Evolutionary conservation across 225 moss, liverwort and hornwort genomes (phyloP).

Genomic region (Polytrichum commune): DNA sequence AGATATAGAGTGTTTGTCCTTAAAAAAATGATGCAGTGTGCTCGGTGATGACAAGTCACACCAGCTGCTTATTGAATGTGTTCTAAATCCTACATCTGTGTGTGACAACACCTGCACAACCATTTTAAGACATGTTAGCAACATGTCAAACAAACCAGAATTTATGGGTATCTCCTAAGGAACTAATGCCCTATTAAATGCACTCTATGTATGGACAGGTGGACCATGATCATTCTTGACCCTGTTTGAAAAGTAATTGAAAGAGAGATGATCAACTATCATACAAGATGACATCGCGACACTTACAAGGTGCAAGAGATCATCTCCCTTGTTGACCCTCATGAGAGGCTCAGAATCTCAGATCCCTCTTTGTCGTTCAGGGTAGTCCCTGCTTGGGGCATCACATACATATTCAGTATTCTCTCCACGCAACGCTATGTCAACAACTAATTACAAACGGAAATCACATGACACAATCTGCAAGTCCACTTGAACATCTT

Average conservation of each 20-base stretch:
- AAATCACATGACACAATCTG: too few species aligned
- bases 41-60: constrained; percentile 6
- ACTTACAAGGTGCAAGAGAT: constrained; percentile 19
- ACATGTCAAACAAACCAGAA: constrained; percentile 11
- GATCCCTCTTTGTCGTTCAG: constrained; percentile 38
- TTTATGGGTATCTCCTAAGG: neutral
- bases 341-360: constrained; percentile 26
- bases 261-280: too few species aligned
- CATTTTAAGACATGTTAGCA: neutral
- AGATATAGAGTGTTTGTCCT: constrained; percentile 10
- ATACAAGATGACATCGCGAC: neutral
- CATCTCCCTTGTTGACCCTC: constrained; percentile 9
- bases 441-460: neutral
- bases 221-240: too few species aligned
- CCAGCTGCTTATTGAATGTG: constrained; percentile 14
- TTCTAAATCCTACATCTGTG: constrained; percentile 8
- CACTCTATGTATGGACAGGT: too few species aligned
- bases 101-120: constrained; percentile 28
- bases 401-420: constrained; percentile 2
- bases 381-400: constrained; percentile 31
- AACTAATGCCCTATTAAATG: neutral
- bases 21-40: constrained; percentile 15
- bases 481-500: too few species aligned
- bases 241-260: too few species aligned
- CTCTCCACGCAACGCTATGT: neutral